Evolutionary conservation across 2,329 filamentous ascomycete genomes (phyloP).

Genomic region (Domatiomyces globalis): DNA sequence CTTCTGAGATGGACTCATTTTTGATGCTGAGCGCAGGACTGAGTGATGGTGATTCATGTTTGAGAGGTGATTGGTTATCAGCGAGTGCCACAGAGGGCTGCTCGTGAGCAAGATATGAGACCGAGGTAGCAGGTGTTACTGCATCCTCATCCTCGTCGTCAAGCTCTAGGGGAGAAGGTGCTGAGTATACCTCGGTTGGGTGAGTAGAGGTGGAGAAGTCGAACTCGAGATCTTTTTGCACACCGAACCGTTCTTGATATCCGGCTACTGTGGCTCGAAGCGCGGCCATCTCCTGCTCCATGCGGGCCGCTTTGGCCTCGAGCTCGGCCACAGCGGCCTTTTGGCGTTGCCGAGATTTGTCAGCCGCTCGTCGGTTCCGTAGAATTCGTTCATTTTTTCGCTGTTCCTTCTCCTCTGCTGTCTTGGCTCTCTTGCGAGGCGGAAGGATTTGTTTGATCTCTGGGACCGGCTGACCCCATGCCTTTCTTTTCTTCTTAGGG

Average conservation of each 20-base stretch:
- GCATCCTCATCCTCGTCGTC: not conserved
- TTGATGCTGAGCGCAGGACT: constrained; percentile 15
- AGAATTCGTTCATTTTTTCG: constrained; percentile 93
- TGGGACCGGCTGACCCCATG: constrained; percentile 94
- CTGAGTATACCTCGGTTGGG: constrained; percentile 4
- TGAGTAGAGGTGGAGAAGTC: not conserved
- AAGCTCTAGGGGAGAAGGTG: constrained; percentile 5
- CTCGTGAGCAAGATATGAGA: constrained; percentile 25
- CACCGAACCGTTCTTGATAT: constrained; percentile 37
- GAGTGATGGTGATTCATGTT: constrained; percentile 16
- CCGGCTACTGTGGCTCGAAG: constrained; percentile 50
- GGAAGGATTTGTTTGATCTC: constrained; percentile 58
- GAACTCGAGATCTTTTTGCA: constrained; percentile 11
- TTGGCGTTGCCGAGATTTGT: constrained; percentile 92
- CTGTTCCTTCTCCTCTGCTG: constrained; percentile 97
- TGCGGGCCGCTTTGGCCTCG: constrained; percentile 46
- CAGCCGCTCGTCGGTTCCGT: constrained; percentile 85
- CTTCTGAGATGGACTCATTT: constrained; percentile 24
- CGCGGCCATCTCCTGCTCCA: constrained; percentile 58
- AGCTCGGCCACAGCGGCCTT: constrained; percentile 77
- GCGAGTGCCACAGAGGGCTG: constrained; percentile 23
- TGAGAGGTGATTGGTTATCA: constrained; percentile 13
- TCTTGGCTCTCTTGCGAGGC: constrained; percentile 80
- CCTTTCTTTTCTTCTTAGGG: constrained; percentile 75
- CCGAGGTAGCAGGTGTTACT: constrained; percentile 18